phyloP scores from a whole-genome alignment of 2,329 filamentous ascomycete genomes.

The Calonectria montana region DNA sequence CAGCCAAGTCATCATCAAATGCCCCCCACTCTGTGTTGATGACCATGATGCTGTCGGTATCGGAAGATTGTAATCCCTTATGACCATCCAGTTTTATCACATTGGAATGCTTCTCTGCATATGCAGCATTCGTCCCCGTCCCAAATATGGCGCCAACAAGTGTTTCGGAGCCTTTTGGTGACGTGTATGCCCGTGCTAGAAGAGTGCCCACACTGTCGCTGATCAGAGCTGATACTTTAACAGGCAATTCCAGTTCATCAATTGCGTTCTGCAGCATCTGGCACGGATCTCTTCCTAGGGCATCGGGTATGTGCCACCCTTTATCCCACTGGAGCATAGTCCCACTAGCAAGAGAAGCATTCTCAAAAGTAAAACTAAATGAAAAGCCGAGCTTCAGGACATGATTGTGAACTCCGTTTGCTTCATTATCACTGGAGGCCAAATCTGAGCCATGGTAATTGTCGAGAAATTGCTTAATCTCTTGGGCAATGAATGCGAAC shows the following conservation, averaged over 20 bases:
- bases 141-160: conserved; percentile 84
- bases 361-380: conserved; percentile 18
- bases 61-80: not conserved
- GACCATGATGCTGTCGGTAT: not conserved
- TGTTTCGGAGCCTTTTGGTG: conserved; percentile 55
- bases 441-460: not conserved
- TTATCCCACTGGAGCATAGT: conserved; percentile 19
- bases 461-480: not conserved
- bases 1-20: conserved; percentile 13
- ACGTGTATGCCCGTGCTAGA: conserved; percentile 77
- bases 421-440: not conserved
- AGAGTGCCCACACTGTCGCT: conserved; percentile 72
- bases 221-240: conserved; percentile 12
- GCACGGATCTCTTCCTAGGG: conserved; percentile 12
- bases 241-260: not conserved
- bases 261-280: conserved; percentile 14
- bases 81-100: conserved; percentile 64
- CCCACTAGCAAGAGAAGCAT: not conserved
- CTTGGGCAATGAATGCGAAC: conserved; percentile 2
- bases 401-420: not conserved
- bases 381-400: conserved; percentile 4
- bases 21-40: conserved; percentile 27
- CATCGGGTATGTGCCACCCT: conserved; percentile 12
- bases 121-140: conserved; percentile 84
- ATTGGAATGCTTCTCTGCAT: conserved; percentile 71